Percentiles rank a stretch among this genome's conserved stretches.
phyloP scores from a whole-genome alignment of 2,329 filamentous ascomycete species.

The Zarea fungicola region DNA sequence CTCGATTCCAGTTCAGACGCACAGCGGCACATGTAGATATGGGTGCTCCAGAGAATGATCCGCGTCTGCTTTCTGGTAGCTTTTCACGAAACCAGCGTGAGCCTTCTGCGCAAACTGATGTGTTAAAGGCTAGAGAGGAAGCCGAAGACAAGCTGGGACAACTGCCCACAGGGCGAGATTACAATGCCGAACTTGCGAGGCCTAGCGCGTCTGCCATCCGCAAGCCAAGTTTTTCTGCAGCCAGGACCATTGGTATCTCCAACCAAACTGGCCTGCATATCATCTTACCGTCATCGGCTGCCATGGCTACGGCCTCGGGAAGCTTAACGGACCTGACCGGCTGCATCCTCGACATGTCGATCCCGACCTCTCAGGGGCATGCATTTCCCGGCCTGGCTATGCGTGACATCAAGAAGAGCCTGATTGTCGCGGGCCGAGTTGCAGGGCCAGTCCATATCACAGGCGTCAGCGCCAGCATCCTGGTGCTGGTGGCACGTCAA shows the following conservation, averaged over 20 bases:
- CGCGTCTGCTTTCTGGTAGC: constrained; percentile 35
- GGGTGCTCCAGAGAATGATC: constrained; percentile 38
- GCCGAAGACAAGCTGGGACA: constrained; percentile 20
- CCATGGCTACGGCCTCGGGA: constrained; percentile 66
- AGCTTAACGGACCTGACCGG: constrained; percentile 62
- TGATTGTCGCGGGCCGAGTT: constrained; percentile 75
- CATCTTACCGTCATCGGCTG: constrained; percentile 66
- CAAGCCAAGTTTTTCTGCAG: constrained; percentile 59
- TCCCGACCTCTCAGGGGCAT: constrained; percentile 48
- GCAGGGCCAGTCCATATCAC: constrained; percentile 81
- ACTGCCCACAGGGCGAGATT: constrained; percentile 32
- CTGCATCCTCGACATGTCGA: constrained; percentile 78
- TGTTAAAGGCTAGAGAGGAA: constrained; percentile 8
- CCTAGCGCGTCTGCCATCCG: constrained; percentile 39
- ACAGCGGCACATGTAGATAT: constrained; percentile 35
- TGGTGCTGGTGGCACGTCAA: constrained; percentile 78
- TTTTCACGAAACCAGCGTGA: constrained; percentile 24
- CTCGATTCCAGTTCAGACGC: constrained; percentile 75
- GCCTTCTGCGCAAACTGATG: constrained; percentile 4
- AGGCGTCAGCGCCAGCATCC: constrained; percentile 61
- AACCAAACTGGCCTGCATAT: constrained; percentile 67
- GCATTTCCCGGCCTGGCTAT: constrained; percentile 66
- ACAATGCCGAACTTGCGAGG: constrained; percentile 51
- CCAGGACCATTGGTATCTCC: constrained; percentile 58
- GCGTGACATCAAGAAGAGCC: constrained; percentile 61